A percentile compares a stretch with the other conserved stretches of the same genome.
Evolutionary conservation across 495 filamentous ascomycete genomes (phyloP).

Genomic region (Achaetomiella virescens): DNA sequence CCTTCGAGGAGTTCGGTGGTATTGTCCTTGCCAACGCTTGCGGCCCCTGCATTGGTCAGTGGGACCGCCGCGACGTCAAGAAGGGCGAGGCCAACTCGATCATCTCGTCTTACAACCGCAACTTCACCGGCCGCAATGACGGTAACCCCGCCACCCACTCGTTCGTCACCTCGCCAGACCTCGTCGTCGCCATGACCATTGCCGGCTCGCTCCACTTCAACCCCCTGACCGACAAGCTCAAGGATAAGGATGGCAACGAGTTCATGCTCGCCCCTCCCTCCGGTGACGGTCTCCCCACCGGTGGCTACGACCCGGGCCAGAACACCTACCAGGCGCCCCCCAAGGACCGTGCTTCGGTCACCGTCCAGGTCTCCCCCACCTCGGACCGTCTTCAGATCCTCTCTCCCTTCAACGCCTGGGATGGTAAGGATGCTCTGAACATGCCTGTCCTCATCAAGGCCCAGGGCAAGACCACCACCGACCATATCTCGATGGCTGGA

Average conservation of each 20-base stretch:
- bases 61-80: slow-evolving; percentile 90
- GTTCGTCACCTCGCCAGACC: slow-evolving; percentile 97
- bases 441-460: slow-evolving; percentile 96
- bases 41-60: slow-evolving; percentile 75
- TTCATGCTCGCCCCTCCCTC: slow-evolving; percentile 76
- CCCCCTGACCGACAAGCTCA: slow-evolving; percentile 86
- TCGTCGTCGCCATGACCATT: slow-evolving; percentile 86
- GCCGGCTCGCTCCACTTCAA: slow-evolving; percentile 95
- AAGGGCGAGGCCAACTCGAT: slow-evolving; percentile 85
- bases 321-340: slow-evolving; percentile 98
- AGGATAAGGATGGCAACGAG: slow-evolving; percentile 96
- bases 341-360: slow-evolving; percentile 61
- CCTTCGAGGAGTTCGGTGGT: slow-evolving; percentile 96
- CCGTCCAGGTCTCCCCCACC: slow-evolving; percentile 77
- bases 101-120: slow-evolving; percentile 48
- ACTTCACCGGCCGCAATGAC: slow-evolving; percentile 99
- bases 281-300: slow-evolving; percentile 72
- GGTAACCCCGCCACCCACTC: slow-evolving; percentile 98
- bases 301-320: slow-evolving; percentile 86
- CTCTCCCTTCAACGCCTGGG: slow-evolving; percentile 77
- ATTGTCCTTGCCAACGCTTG: slow-evolving; percentile 96
- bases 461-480: slow-evolving; percentile 97
- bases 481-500: slow-evolving; percentile 99
- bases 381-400: slow-evolving; percentile 95
- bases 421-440: slow-evolving; percentile 85